Conservation (phyloP, 2,329 filamentous ascomycete species). For the Dothiorella sarmentorum region DNA sequence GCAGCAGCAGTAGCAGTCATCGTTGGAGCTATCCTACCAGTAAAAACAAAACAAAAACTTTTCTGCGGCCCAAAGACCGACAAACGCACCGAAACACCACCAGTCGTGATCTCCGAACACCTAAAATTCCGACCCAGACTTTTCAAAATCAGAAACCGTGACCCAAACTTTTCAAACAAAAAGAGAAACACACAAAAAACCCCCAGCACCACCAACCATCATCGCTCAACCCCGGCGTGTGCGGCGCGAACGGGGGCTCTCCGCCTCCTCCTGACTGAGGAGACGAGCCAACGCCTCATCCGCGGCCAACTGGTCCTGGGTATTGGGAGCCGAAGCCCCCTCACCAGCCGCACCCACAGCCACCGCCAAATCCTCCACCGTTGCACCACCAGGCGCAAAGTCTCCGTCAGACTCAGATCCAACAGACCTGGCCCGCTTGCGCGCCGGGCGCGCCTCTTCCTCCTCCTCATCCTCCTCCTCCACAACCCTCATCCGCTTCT, state of each 20-base stretch:
- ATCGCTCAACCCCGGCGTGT: not conserved
- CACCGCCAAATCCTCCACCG: not conserved
- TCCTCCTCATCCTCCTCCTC: not conserved
- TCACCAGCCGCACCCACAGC: constrained; percentile 2
- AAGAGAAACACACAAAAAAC: no score
- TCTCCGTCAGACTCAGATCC: no score
- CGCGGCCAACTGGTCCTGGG: constrained; percentile 24
- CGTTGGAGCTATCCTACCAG: no score
- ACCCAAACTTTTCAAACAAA: no score
- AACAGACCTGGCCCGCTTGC: not conserved
- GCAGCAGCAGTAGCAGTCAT: no score
- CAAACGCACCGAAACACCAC: no score
- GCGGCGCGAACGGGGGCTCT: constrained; percentile 23
- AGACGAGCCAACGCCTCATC: constrained; percentile 55
- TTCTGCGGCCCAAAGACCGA: no score
- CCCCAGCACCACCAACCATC: not conserved
- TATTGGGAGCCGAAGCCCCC: not conserved
- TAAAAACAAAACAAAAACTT: no score
- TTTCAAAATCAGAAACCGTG: no score
- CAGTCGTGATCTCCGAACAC: no score
- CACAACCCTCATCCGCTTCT: not conserved
- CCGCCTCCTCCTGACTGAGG: constrained; percentile 56
- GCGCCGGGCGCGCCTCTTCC: not conserved
- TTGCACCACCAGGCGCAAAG: no score
- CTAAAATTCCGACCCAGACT: no score